Conservation (phyloP, 495 filamentous ascomycete species). For the Tuber melanosporum region DNA sequence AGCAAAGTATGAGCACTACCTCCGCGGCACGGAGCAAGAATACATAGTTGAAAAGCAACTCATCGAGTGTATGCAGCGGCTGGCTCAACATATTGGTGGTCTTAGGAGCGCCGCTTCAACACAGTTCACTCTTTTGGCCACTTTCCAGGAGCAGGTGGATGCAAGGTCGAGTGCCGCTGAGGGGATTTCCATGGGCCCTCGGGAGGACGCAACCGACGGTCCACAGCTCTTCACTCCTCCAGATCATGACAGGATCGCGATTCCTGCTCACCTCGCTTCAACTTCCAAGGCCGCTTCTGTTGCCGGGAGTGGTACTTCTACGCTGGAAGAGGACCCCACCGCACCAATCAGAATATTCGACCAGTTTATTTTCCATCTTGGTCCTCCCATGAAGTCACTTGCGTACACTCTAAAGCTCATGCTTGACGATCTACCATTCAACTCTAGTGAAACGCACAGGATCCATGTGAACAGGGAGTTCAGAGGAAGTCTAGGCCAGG, state of each 20-base stretch:
- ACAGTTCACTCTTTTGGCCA: slow-evolving; percentile 68
- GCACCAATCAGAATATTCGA: slow-evolving; percentile 66
- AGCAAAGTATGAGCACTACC: slow-evolving; percentile 83
- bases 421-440: slow-evolving; percentile 79
- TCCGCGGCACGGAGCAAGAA: slow-evolving; percentile 72
- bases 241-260: slow-evolving; percentile 41
- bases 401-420: slow-evolving; percentile 84
- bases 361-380: slow-evolving; percentile 76
- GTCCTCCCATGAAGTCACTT: slow-evolving; percentile 91
- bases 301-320: neutral
- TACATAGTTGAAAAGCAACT: slow-evolving; percentile 74
- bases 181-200: slow-evolving; percentile 8
- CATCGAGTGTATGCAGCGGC: slow-evolving; percentile 74
- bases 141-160: slow-evolving; percentile 15
- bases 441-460: slow-evolving; percentile 29
- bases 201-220: slow-evolving; percentile 23
- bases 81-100: slow-evolving; percentile 86
- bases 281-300: slow-evolving; percentile 35
- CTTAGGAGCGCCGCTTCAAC: slow-evolving; percentile 81
- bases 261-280: slow-evolving; percentile 38
- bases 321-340: slow-evolving; percentile 46
- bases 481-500: slow-evolving; percentile 66
- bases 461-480: slow-evolving; percentile 75
- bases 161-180: slow-evolving; percentile 3
- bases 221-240: slow-evolving; percentile 37